Evolutionary conservation across 225 moss, liverwort and hornwort genomes (phyloP), one percentile per base, ranked within the genome.

Genomic region (Neckera pumila): DNA sequence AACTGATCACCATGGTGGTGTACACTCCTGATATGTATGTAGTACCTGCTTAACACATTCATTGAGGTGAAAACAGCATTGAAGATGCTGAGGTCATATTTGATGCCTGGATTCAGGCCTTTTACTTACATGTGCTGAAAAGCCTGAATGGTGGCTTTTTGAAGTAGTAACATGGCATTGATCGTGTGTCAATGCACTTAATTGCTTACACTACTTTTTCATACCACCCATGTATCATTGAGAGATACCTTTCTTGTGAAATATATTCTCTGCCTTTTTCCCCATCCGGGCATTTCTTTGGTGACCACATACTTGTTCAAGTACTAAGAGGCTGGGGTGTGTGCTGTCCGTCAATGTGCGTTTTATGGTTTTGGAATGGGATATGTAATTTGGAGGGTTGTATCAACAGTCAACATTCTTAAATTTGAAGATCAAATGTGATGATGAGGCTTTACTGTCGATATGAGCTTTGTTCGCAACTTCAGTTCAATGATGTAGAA

Each of bases 1-100:
- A 88, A 66, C 87, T 78, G 67, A 84, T 80, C 87, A 88, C 88
- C 82, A 87, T 69, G 87, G 36, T 82, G 88, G 88, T 92, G 89
- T 88, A 42, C 57, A 66, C 82, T 86, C 88, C 89, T 92, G 92
- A 93, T 90, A 76, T 93, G 90, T 92, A 93, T 80, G 63, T 90
- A 91, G 89, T 91, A 91, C 86, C 81, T 86, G 86, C 88, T 84
- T 71, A 90, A 90, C 91, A 83, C 93, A 93, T 92, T 93, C 84
- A 82, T 92, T 89, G 84, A 86, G 91, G 86, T 89, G 90, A 89
- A 78, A 77, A 84, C 90, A 88, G 86, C 90, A 88, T 79, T 84
- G 89, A 63, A 83, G 78, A 90, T 92, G 88, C 87, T 86, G 89
- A 86, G 87, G 87, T 91, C 88, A 90, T 91, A 86, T 88, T 90